These are phyloP conservation scores for Colletotrichum lini DNA, from an alignment of 2,329 filamentous ascomycete genomes.

Conservation along the genomic window DNA sequence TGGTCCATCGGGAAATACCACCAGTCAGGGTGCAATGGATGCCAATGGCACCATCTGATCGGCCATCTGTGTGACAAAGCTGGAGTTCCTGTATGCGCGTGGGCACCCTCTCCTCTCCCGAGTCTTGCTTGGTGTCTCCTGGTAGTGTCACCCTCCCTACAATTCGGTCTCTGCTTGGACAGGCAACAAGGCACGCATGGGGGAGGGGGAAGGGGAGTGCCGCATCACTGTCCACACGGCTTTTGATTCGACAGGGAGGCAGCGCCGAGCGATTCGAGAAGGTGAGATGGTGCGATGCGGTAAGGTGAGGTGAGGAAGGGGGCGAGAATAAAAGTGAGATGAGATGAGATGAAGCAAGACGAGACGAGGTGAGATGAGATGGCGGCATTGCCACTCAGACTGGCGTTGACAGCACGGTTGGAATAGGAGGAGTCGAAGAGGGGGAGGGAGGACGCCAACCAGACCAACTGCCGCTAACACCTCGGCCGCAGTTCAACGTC, in stretches of 20 bases:
- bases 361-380: conserved; percentile 13
- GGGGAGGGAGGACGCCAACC: not conserved
- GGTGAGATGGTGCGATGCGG: not conserved
- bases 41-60: conserved; percentile 40
- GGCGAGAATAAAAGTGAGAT: conserved; percentile 8
- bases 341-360: conserved; percentile 18
- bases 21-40: conserved; percentile 22
- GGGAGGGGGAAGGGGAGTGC: not conserved
- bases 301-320: conserved; percentile 3
- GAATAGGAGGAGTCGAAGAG: conserved; percentile 15
- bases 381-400: conserved; percentile 1
- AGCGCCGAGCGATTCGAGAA: not conserved
- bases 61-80: conserved; percentile 38
- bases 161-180: conserved; percentile 29
- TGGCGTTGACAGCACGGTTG: conserved; percentile 1
- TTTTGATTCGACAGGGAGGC: not conserved
- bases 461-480: conserved; percentile 25
- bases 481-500: conserved; percentile 33
- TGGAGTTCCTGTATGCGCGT: conserved; percentile 36
- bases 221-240: not conserved
- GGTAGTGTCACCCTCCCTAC: conserved; percentile 3
- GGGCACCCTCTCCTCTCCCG: not conserved
- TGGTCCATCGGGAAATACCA: conserved; percentile 28
- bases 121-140: not conserved
- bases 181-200: conserved; percentile 30